A percentile compares a stretch with the other conserved stretches of the same genome.
Conservation (phyloP, 1,284 basidiomycete species). For the Marasmius sp. region DNA sequence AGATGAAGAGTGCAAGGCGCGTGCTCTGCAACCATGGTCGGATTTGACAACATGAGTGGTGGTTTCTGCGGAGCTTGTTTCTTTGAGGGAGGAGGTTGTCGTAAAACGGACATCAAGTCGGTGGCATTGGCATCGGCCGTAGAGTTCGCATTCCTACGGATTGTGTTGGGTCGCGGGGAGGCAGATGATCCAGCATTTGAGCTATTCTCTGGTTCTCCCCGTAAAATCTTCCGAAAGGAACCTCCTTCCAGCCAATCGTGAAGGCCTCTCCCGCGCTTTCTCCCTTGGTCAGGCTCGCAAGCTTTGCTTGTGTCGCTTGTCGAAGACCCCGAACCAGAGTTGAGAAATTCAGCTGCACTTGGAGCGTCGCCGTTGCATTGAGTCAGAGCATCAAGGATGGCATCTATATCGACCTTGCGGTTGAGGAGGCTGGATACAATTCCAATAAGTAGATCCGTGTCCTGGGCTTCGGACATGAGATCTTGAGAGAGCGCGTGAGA, state of each 20-base stretch:
- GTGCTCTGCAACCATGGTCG: constrained; percentile 64
- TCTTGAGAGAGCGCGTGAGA: constrained; percentile 3
- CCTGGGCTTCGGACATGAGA: constrained; percentile 30
- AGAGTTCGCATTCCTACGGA: not conserved
- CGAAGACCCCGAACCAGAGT: constrained; percentile 4
- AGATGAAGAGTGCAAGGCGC: constrained; percentile 76
- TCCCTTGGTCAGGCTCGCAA: constrained; percentile 37
- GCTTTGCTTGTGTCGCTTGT: constrained; percentile 19
- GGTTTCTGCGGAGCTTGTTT: constrained; percentile 41
- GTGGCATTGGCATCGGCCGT: constrained; percentile 25
- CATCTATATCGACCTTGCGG: constrained; percentile 31
- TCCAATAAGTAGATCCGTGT: constrained; percentile 71
- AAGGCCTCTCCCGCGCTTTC: constrained; percentile 20
- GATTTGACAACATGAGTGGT: constrained; percentile 56
- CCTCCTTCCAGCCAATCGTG: constrained; percentile 5
- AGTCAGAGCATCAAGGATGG: constrained; percentile 63
- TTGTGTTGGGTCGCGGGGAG: constrained; percentile 6
- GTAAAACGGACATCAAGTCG: constrained; percentile 56
- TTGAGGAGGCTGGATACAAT: constrained; percentile 62
- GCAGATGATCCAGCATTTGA: not conserved
- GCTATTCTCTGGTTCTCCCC: constrained; percentile 3
- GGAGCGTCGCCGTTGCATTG: constrained; percentile 60
- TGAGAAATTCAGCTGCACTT: constrained; percentile 49
- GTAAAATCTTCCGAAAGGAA: not conserved
- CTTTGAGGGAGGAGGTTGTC: constrained; percentile 46